phyloP scores from a whole-genome alignment of 2,329 filamentous ascomycete genomes.

The Fusarium neocosmosporiellum region DNA sequence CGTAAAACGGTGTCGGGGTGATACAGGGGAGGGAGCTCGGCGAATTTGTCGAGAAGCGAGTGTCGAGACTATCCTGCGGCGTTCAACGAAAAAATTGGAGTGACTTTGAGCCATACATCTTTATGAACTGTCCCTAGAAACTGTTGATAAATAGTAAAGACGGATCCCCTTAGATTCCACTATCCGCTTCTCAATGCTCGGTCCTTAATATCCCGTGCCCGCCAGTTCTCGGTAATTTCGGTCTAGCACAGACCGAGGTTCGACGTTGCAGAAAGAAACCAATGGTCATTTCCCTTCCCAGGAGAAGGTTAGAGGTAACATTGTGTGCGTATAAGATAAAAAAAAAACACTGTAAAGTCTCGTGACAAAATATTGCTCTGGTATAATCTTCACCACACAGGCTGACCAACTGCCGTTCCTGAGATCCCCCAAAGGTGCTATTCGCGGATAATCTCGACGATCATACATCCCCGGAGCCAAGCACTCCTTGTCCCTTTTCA shows the following conservation, averaged over 20 bases:
- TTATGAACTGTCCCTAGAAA: too few relatives aligned
- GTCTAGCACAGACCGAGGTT: not conserved
- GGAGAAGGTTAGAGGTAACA: not conserved
- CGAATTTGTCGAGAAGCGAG: too few relatives aligned
- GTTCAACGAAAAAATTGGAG: too few relatives aligned
- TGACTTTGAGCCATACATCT: too few relatives aligned
- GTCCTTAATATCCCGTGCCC: not conserved
- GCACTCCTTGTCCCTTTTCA: not conserved
- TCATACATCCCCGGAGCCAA: not conserved
- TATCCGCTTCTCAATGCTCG: not conserved
- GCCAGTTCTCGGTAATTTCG: not conserved
- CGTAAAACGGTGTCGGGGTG: too few relatives aligned
- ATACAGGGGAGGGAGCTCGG: too few relatives aligned
- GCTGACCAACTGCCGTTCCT: not conserved
- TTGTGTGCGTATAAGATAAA: not conserved
- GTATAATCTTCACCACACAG: not conserved
- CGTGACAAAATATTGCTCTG: not conserved
- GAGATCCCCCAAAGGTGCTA: not conserved
- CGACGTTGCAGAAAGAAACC: not conserved
- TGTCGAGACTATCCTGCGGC: too few relatives aligned
- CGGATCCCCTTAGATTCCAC: not conserved
- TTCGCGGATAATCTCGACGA: not conserved
- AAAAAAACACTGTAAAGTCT: not conserved
- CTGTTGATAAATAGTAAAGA: too few relatives aligned
- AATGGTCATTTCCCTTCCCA: not conserved